Evolutionary conservation across 2,329 filamentous ascomycete genomes (phyloP), one percentile per base, ranked within the genome.

Genomic region (Bertia moriformis): DNA sequence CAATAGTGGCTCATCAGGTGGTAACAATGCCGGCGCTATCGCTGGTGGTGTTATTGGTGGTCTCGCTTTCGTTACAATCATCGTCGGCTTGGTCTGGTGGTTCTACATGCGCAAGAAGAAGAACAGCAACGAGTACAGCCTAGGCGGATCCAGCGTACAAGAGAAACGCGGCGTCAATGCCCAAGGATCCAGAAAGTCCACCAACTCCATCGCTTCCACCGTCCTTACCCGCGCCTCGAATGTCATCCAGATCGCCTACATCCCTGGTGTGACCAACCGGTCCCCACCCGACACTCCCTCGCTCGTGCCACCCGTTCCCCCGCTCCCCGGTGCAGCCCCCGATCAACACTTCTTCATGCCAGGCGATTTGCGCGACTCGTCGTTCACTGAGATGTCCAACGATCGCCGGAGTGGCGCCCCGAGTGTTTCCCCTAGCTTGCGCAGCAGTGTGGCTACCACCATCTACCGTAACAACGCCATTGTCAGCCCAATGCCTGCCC

Each of bases 211-310:
- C 54, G 91, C 91, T 14, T 95, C 88, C 7, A 96, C 89, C 18
- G 87, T 96, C 42, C 73, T 95, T 43, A 96, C 91, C 14, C 79
- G 91, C 44, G 91, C 91, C 38, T 96, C 91, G 52, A 98, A 98
- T 65, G 89, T 98, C 55, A 98, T 98, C 51, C 91, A 96, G 62
- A 98, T 98, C 60, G 91, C 91, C 41, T 98, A 96, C 59, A 96
- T 98, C 47, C 91, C 91, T 13, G 91, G 91, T 43, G 88, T 96
- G 51, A 95, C 86, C 43, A 95, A 95, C 62, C 76, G 89, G 48
- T 87, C 88, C 12, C 78, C 80, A 4, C 83, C 84, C 4, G 79
- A 82, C n/a, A 89, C 86, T 1, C 84, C 85, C 3, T 65, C 86
- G 15, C 71, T 89, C 38, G 83, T 93, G 3, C 87, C 88, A n/a